A percentile compares a stretch with the other conserved stretches of the same genome.
phyloP scores from a whole-genome alignment of 2,329 filamentous ascomycete species.

The Cladosporium sp. region DNA sequence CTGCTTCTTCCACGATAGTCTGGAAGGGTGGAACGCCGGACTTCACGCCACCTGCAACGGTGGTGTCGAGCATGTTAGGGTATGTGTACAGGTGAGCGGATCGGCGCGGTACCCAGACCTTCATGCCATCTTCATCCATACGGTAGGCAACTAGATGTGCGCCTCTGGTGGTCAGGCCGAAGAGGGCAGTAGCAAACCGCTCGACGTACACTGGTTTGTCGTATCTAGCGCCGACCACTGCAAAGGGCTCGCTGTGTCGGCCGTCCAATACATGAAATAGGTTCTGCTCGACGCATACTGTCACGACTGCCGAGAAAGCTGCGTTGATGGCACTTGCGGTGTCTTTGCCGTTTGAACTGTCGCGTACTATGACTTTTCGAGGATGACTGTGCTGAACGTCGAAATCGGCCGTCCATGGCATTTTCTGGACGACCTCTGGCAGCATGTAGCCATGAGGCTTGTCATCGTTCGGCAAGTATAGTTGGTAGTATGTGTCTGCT shows the following conservation, averaged over 20 bases:
- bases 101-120: constrained; percentile 80
- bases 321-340: constrained; percentile 59
- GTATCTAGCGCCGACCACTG: constrained; percentile 64
- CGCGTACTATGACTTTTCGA: constrained; percentile 27
- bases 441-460: constrained; percentile 62
- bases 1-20: constrained; percentile 78
- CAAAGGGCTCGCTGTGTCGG: constrained; percentile 78
- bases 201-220: constrained; percentile 71
- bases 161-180: constrained; percentile 76
- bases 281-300: constrained; percentile 44
- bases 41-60: constrained; percentile 81
- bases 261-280: constrained; percentile 71
- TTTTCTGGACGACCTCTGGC: constrained; percentile 59
- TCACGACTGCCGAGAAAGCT: constrained; percentile 66
- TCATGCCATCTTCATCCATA: constrained; percentile 54
- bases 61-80: constrained; percentile 85
- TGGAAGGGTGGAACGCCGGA: constrained; percentile 79
- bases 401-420: constrained; percentile 57
- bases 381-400: constrained; percentile 45
- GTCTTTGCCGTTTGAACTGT: constrained; percentile 58
- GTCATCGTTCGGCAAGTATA: constrained; percentile 68
- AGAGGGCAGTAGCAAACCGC: constrained; percentile 67
- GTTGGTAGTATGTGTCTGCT: constrained; percentile 54
- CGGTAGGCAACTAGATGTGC: constrained; percentile 75
- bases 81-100: constrained; percentile 79